Percentiles rank a stretch among this genome's conserved stretches.
Evolutionary conservation across 2,329 filamentous ascomycete genomes (phyloP).

Genomic region (Penicillium palitans): DNA sequence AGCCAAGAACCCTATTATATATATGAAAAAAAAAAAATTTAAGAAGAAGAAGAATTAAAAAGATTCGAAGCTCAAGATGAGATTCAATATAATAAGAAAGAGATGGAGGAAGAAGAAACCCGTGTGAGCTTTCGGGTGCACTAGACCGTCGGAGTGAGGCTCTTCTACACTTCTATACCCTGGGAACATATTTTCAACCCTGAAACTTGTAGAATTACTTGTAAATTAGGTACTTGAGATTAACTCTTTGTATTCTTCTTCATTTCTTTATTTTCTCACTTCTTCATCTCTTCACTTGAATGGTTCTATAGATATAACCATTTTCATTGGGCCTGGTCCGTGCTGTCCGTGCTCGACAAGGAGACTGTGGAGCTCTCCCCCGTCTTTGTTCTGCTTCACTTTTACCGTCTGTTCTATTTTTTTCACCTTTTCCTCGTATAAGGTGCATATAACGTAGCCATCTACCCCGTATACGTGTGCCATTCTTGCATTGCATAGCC

Average conservation of each 20-base stretch:
- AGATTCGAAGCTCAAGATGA: not conserved
- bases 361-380: conserved; percentile 12
- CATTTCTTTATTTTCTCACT: not conserved
- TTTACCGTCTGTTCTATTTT: not conserved
- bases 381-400: not conserved
- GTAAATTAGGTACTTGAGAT: not conserved
- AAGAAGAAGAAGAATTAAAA: not conserved
- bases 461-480: not conserved
- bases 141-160: not conserved
- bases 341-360: conserved; percentile 22
- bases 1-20: not conserved
- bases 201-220: not conserved
- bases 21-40: not conserved
- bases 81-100: not conserved
- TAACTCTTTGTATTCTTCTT: not conserved
- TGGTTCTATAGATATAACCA: not conserved
- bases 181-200: not conserved
- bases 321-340: conserved; percentile 13
- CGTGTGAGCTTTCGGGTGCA: not conserved
- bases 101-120: not conserved
- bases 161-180: not conserved
- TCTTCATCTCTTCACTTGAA: not conserved
- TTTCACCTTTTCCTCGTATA: not conserved
- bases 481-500: not conserved
- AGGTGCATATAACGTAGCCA: not conserved